A percentile compares a stretch with the other conserved stretches of the same genome.
These are phyloP conservation scores for Lagenidium sp. DNA, from an alignment of 352 stramenopile species.

Conservation along the genomic window DNA sequence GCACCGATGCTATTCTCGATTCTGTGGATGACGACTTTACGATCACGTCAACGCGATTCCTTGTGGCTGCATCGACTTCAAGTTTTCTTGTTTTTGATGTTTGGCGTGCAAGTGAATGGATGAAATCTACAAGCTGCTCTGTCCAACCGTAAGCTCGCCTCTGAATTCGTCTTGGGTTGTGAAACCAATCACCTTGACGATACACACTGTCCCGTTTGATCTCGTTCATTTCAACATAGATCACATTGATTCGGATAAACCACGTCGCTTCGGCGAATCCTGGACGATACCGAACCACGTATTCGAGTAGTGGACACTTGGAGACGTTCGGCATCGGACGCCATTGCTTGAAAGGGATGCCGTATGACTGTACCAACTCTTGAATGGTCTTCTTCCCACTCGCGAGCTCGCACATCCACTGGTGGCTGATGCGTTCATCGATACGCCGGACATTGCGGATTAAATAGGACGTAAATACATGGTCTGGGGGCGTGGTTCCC, in stretches of 20 bases:
- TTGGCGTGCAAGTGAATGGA: slow-evolving; percentile 60
- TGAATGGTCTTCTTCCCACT: slow-evolving; percentile 46
- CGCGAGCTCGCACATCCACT: slow-evolving; percentile 75
- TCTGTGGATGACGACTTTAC: background rate
- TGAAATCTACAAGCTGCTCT: slow-evolving; percentile 65
- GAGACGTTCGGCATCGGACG: slow-evolving; percentile 56
- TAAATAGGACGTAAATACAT: slow-evolving; percentile 70
- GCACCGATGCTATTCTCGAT: slow-evolving; percentile 1
- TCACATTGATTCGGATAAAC: slow-evolving; percentile 79
- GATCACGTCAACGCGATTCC: background rate
- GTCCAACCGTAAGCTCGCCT: slow-evolving; percentile 72
- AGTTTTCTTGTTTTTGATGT: slow-evolving; percentile 15
- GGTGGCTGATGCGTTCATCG: slow-evolving; percentile 67
- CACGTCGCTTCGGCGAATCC: slow-evolving; percentile 68
- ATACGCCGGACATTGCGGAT: slow-evolving; percentile 74
- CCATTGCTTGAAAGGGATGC: slow-evolving; percentile 83
- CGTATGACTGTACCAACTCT: slow-evolving; percentile 67
- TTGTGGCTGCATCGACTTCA: slow-evolving; percentile 9
- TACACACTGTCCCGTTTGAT: slow-evolving; percentile 59
- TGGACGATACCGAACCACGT: slow-evolving; percentile 62
- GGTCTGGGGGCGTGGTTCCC: slow-evolving; percentile 14
- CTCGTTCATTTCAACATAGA: slow-evolving; percentile 83
- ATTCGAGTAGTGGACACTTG: slow-evolving; percentile 75
- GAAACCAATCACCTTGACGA: slow-evolving; percentile 73
- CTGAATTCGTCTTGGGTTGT: slow-evolving; percentile 60